Base-by-base conservation (phyloP, 306 rosid genomes). In the Hippophae gyantsensis region DNA sequence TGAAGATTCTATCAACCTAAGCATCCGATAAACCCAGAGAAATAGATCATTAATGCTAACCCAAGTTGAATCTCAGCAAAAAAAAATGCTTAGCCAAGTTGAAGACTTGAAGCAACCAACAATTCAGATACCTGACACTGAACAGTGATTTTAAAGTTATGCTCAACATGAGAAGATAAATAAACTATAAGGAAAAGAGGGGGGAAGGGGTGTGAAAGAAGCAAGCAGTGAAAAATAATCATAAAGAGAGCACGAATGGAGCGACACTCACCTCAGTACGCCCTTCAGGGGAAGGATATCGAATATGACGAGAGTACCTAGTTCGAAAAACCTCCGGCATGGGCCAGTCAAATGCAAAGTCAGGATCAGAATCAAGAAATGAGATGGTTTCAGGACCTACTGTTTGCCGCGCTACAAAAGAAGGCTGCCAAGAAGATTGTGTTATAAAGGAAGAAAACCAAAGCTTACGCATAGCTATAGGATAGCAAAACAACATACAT, bases 261-360 rank as follows among this genome's bases (percentile, higher is more conserved):
- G 43, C 13, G 43, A 63, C 77, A 48, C 63, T 88, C 63, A 92
- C 96, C 99, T 88, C 86, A 62, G 95, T 79, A 41, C 83, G 76
- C 65, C 79, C 86, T 62, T 85, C 87, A 11, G 96, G 66, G 13
- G 92, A 83, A 58, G 86, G 78, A 63, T 72, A 86, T 47, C 82
- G 84, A 74, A 73, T 67, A 60, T 79, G 84, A 13, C 84, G 80
- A 78, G 71, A 75, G 68, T 73, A 78, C 63, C 90, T 79, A 68
- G 73, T 68, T n/a, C 84, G 71, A 57, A 74, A 76, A 5, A 79
- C 72, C 43, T 85, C 96, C 9, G 79, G 66, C 1, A 70, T 80
- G 47, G 73, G 68, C 11, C 69, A 76, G 10, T 79, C 32, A 1
- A 73, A 13, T 45, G 80, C 74, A 55, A 81, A 72, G 11, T 85